Evolutionary conservation across 139 green algal genomes (phyloP).

Genomic region (Eudorina sp.): DNA sequence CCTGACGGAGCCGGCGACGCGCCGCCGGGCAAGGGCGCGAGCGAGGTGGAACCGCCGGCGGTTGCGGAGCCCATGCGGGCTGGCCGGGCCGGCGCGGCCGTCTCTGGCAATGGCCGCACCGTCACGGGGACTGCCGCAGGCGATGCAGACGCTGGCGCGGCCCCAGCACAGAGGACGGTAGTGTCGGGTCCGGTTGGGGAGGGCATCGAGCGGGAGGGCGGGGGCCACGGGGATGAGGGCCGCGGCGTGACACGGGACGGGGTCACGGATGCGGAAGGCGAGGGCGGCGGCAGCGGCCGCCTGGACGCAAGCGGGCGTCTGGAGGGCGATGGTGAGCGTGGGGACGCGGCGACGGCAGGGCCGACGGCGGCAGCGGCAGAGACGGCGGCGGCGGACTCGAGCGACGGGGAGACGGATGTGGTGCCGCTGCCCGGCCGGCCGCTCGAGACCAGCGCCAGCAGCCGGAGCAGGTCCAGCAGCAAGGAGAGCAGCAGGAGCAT

Average conservation of each 20-base stretch:
- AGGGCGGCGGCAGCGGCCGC: too few species aligned
- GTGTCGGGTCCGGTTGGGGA: constrained; percentile 1
- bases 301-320: too few species aligned
- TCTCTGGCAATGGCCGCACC: not conserved
- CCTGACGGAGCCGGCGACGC: too few species aligned
- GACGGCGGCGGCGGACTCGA: not conserved
- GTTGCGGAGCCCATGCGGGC: too few species aligned
- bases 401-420: not conserved
- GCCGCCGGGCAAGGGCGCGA: too few species aligned
- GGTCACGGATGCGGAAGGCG: too few species aligned
- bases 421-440: not conserved
- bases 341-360: not conserved
- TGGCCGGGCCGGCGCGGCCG: not conserved
- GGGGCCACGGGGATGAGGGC: too few species aligned
- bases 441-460: not conserved
- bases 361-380: too few species aligned
- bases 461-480: not conserved
- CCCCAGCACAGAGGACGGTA: not conserved
- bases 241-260: too few species aligned
- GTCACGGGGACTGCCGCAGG: not conserved
- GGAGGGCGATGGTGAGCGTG: too few species aligned
- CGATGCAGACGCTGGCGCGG: not conserved
- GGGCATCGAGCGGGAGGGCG: not conserved
- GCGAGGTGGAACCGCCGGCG: not conserved
- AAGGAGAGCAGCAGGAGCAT: too few species aligned